These are phyloP conservation scores for Zygosaccharomyces sapae DNA, from an alignment of 1,139 yeast genomes.

Conservation along the genomic window DNA sequence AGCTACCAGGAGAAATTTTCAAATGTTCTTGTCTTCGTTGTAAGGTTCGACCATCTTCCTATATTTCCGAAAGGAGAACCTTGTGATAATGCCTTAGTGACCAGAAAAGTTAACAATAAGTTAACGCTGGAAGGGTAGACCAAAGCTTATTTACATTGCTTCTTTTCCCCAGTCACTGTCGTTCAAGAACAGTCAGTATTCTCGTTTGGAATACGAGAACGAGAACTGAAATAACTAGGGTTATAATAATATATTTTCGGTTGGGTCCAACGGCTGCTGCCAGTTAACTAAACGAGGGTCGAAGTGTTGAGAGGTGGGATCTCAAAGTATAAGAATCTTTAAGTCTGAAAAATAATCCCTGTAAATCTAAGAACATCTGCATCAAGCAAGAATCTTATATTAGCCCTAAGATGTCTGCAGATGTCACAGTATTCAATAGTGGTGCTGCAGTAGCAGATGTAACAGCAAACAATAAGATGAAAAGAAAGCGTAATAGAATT, in stretches of 20 bases:
- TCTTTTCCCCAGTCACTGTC: not conserved
- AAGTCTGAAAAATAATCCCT: not conserved
- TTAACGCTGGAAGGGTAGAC: not conserved
- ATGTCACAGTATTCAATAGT: slow-evolving; percentile 6
- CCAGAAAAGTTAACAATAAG: not conserved
- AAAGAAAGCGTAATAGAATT: slow-evolving; percentile 44
- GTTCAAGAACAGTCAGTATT: not conserved
- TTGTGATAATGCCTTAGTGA: not conserved
- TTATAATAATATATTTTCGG: not conserved
- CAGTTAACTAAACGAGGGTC: not conserved
- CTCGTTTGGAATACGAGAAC: not conserved
- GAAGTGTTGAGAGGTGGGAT: not conserved
- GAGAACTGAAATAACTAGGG: too few relatives aligned
- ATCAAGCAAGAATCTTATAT: too few relatives aligned
- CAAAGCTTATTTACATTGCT: not conserved
- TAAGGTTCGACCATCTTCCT: not conserved
- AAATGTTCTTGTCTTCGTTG: too few relatives aligned
- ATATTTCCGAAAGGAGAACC: not conserved
- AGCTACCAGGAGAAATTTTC: too few relatives aligned
- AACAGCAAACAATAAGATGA: slow-evolving; percentile 16
- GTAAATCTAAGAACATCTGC: not conserved
- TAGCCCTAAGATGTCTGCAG: slow-evolving; percentile 10
- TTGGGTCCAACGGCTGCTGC: not conserved
- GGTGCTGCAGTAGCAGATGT: not conserved
- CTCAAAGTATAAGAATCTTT: slow-evolving; percentile 1